Base-by-base conservation (phyloP, 169 alveolate species). In the Eimeria zaria region DNA sequence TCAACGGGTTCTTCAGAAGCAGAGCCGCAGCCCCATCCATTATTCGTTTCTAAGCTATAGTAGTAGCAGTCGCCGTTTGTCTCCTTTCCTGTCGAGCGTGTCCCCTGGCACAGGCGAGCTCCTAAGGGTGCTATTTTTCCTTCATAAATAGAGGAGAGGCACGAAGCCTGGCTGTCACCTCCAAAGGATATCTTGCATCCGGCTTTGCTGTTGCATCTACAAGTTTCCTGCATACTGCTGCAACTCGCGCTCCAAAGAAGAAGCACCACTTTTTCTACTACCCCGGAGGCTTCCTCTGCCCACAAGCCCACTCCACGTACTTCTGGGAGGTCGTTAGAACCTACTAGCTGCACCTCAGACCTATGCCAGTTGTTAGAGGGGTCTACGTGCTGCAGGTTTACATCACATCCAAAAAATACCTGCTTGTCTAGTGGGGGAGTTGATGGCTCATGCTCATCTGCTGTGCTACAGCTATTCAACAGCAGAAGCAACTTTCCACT, bases 21-120 rank as follows among this genome's bases (percentile, higher is more conserved):
- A 84, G 91, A 84, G 67, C 74, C 74, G 36, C 91, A 84, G 24
- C 30, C 91, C 91, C 91, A 84, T 41, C 91, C 91, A 39, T 84
- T 12, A 1, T 33, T 46, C 44, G 55, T 18, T 30, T 60, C 78
- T 20, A 84, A 84, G 36, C 78, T 84, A 44, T 84, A 84, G 78
- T 55, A 51, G 55, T 84, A 84, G 44, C 74, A 84, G 22, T 60
- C 71, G 71, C 76, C 91, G 74, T 60, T 84, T 14, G 33, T 36
- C 12, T 30, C 44, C 44, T 58, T 30, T 11, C 12, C 74, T 39
- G 74, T 84, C 78, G 78, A 27, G 78, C 58, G 11, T 36, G 74
- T 84, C 39, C 91, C 91, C 39, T 84, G 91, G 22, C 91, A 84
- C 11, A 84, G 76, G 71, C 91, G 91, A 55, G 91, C 74, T 41